Evolutionary conservation across 2,329 filamentous ascomycete species (phyloP), one percentile per base, ranked within the genome.

Genomic region (Polychaeton citri): DNA sequence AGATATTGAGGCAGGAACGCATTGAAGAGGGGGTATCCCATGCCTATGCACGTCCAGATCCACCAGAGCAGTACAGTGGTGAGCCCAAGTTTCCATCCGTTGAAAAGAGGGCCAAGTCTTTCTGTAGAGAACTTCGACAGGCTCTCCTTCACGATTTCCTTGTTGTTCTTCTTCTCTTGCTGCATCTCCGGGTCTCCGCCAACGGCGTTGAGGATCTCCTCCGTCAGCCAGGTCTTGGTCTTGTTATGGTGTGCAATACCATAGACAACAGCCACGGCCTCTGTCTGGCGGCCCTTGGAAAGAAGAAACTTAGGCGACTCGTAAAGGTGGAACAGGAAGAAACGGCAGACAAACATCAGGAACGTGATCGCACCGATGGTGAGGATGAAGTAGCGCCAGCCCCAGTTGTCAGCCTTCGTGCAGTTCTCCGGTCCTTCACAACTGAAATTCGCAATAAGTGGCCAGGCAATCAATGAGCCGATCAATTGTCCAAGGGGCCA

Each of bases 1-100:
- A 92, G 73, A 52, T 90, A 90, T 47, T 90, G 81, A 0, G 85
- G 85, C n/a, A 93, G 68, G 60, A 92, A 92, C 35, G 81, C 80
- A 57, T 90, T 90, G 70, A 88, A 93, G 2, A 93, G 71, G 1
- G 83, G 84, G 51, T 88, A 92, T 2, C 78, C 83, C 74, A 92
- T 81, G 40, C 84, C 84, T 45, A 92, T 87, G 10, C 74, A 78
- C 0, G 77, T 69, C 84, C 84, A 92, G 54, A 76, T 77, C 58
- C 86, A 81, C 81, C 81, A 86, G 33, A 88, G 55, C 1, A 72
- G 52, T 9, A 57, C 40, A 19, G 68, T 74, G 8, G 64, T 66
- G 6, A 65, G 38, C 3, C 53, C 69, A 21, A 72, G 58, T 31
- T 57, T 63, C 52, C 59, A 63, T 37, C 60, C 63, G 24, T 52